Base-by-base conservation (phyloP, 2,329 filamentous ascomycete species). In the Reticulascus tulasneorum region DNA sequence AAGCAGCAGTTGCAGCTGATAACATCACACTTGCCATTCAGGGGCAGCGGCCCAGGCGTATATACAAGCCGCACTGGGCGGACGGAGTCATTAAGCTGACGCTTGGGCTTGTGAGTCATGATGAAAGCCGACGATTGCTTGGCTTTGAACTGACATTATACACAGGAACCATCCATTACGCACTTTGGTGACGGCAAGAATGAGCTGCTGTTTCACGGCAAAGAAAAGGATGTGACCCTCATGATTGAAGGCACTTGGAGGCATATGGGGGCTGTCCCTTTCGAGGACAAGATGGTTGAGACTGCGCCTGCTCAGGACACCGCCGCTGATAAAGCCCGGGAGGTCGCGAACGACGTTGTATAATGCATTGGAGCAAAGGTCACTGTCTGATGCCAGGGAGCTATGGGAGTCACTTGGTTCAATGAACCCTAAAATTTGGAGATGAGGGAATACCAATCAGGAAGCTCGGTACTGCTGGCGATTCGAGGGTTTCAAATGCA, bases 61-160 rank as follows among this genome's bases (percentile, higher is more conserved):
- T 46, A 6, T 78, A 74, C 39, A 52, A 49, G 18, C 60, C 63
- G 9, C 48, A 59, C 19, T 72, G 66, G 63, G 58, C 64, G 2
- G 72, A 77, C 32, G 64, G 63, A 0, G 54, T 65, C 6, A 77
- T 75, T 38, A 75, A 75, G 49, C 47, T 78, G 45, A 77, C 73
- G 0, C 51, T 77, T 7, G 73, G 73, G 9, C 44, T 76, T 51
- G 71, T 75, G 52, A 54, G 65, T 50, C 10, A 18, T 40, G 9
- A n/a, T 5, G 8, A 2, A 12, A 15, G 8, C 11, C 6, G 13
- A 16, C 15, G 4, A 31, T 21, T 21, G 16, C 40, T 46, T 3
- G 27, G 20, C 5, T 18, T 19, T 24, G n/a, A n/a, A 24, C 33
- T 46, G 24, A 34, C 23, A 4, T 10, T n/a, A n/a, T n/a, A 11